Evolutionary conservation across 2,329 filamentous ascomycete genomes (phyloP), one percentile per base, ranked within the genome.

Genomic region (Mariannaea elegans): DNA sequence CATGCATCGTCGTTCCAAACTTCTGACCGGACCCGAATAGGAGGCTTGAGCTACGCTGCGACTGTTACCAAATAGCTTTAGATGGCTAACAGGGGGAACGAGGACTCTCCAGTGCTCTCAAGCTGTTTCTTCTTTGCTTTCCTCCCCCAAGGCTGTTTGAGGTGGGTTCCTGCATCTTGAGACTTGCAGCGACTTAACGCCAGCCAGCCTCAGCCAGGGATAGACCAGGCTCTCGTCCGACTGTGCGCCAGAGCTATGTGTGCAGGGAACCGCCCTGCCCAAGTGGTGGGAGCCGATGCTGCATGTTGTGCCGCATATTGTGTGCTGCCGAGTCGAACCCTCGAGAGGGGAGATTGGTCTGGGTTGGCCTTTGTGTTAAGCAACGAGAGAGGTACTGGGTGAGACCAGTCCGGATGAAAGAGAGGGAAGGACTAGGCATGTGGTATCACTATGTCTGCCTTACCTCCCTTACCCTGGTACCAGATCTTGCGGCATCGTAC

Each of bases 401-500:
- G 42, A 56, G 41, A 60, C n/a, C 59, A 50, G 27, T 34, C 38
- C 24, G 23, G 46, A 18, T 34, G 34, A 47, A 32, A 54, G 51
- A 46, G 29, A 46, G 24, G 51, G 51, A 41, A 36, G 24, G 56
- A 59, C 56, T 27, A 49, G 46, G 27, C 36, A 59, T 55, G 64
- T 54, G 62, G 63, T 60, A 61, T 61, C 27, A 56, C 52, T 48
- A 54, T 53, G 44, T 56, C 53, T 61, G 41, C 51, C 56, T 56
- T 63, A 60, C 65, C 61, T 66, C 60, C 59, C 65, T 31, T 46
- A 62, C 60, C 64, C 64, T 62, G 56, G 66, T 45, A 68, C 68
- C 50, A 71, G 68, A 71, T 71, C 68, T 67, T 53, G 63, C 64
- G 67, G 68, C 63, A 71, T 69, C 64, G 56, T 63, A 63, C 66